These are phyloP conservation scores for Solanum chiquidenum DNA, from an alignment of 257 asterid species.

Conservation along the genomic window DNA sequence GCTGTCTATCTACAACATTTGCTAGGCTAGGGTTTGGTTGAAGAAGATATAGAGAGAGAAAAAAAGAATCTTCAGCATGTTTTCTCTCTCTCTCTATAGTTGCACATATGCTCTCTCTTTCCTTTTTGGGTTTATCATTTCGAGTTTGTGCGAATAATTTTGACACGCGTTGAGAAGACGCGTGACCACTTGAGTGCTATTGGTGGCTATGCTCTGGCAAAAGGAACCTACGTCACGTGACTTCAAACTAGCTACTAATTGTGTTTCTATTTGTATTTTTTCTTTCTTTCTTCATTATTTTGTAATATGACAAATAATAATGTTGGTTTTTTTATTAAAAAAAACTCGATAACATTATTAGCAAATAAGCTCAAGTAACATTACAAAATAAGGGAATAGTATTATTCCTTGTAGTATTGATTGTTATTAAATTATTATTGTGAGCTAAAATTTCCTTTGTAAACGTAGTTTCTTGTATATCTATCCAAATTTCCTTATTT, in stretches of 20 bases:
- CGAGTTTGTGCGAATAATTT: not conserved
- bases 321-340: no score
- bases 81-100: not conserved
- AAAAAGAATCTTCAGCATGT: not conserved
- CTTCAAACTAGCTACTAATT: not conserved
- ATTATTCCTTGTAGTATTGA: no score
- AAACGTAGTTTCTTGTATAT: no score
- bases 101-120: not conserved
- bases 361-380: no score
- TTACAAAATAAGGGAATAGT: no score
- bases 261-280: not conserved
- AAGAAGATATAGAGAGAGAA: not conserved
- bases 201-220: not conserved
- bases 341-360: no score
- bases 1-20: not conserved
- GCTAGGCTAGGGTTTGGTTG: slow-evolving; percentile 13
- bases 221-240: not conserved
- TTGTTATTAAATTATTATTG: no score
- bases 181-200: not conserved
- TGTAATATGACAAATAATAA: no score
- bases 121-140: not conserved
- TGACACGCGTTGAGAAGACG: slow-evolving; percentile 10
- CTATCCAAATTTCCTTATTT: no score
- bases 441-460: no score
- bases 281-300: no score